A percentile compares a stretch with the other conserved stretches of the same genome.
These are phyloP conservation scores for Penicillium bialowiezense DNA, from an alignment of 495 filamentous ascomycete genomes.

Conservation along the genomic window DNA sequence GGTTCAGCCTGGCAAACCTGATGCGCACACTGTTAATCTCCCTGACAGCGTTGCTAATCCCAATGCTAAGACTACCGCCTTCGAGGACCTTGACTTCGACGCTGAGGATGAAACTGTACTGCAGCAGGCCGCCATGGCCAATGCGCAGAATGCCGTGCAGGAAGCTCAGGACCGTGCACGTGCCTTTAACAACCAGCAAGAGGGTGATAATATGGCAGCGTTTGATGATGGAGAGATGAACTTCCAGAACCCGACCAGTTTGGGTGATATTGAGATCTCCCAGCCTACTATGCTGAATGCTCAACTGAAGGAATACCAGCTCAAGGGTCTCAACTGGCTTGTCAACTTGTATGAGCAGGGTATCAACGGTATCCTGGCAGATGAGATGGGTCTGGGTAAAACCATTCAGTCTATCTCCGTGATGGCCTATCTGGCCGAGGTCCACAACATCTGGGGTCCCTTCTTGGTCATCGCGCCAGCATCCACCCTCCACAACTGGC, in stretches of 20 bases:
- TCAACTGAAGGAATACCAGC: constrained; percentile 95
- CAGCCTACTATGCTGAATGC: constrained; percentile 93
- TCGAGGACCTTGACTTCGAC: constrained; percentile 94
- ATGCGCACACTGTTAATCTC: constrained; percentile 52
- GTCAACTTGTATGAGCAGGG: constrained; percentile 99
- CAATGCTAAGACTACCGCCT: constrained; percentile 76
- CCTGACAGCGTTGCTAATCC: constrained; percentile 56
- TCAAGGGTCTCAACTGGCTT: constrained; percentile 98
- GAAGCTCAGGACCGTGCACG: constrained; percentile 91
- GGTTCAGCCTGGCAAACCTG: constrained; percentile 42
- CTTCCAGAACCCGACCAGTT: constrained; percentile 96
- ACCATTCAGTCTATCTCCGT: constrained; percentile 98
- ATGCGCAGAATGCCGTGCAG: constrained; percentile 94
- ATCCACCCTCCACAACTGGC: constrained; percentile 98
- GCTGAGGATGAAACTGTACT: constrained; percentile 85
- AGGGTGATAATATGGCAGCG: constrained; percentile 43
- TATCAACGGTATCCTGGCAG: constrained; percentile 98
- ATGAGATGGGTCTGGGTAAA: constrained; percentile 99
- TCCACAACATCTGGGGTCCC: constrained; percentile 96
- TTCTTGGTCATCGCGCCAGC: constrained; percentile 96
- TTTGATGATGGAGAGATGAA: constrained; percentile 90
- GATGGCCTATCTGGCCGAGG: constrained; percentile 97
- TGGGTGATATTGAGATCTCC: constrained; percentile 89
- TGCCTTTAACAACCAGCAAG: constrained; percentile 73
- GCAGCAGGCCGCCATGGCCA: constrained; percentile 82